Base-by-base conservation (phyloP, 1,284 basidiomycete genomes). In the Tilletia setariae region DNA sequence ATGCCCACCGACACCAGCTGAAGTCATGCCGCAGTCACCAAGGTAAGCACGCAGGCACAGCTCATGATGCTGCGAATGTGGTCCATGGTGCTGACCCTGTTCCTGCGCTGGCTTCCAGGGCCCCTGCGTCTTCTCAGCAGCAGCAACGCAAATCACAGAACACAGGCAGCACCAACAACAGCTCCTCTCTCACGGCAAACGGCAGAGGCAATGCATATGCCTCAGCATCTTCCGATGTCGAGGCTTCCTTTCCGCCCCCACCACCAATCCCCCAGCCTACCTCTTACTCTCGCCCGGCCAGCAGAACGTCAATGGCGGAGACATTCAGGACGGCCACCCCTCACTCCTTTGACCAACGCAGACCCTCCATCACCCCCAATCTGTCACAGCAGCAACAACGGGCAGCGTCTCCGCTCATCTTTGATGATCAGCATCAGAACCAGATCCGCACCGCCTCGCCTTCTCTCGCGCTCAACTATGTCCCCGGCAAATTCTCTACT, bases 401-500 rank as follows among this genome's bases (percentile, higher is more conserved):
- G 16, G 13, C 32, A 25, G 30, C 56, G 15, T 40, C 56, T 11
- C 56, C 32, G 16, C 32, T 40, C 28, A 19, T 2, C 21, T 59
- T 35, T 30, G 25, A 61, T 13, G 56, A 61, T 30, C 15, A 25
- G 15, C 19, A 16, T 1, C 32, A 19, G 16, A n/a, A 32, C 56
- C 56, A 21, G 7, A 13, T 19, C 56, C 28, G 56, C 28, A 30
- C 56, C 15, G 56, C 28, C 15, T 61, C 56, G 1, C 56, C 56
- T 16, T 61, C 56, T 15, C 56, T 61, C 7, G 56, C 56, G 23
- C 19, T 61, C 56, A 61, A 61, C 28, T 61, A 61, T 30, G 30
- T 61, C 30, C 56, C 56, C 3, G 28, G 28, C 56, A 61, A 61
- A 40, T 61, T 61, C 56, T 61, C 56, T 4, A 61, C 56, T 7